A percentile compares a stretch with the other conserved stretches of the same genome.
These are phyloP conservation scores for Carex kokanica DNA, from an alignment of 176 grass and related monocot genomes.

Conservation along the genomic window DNA sequence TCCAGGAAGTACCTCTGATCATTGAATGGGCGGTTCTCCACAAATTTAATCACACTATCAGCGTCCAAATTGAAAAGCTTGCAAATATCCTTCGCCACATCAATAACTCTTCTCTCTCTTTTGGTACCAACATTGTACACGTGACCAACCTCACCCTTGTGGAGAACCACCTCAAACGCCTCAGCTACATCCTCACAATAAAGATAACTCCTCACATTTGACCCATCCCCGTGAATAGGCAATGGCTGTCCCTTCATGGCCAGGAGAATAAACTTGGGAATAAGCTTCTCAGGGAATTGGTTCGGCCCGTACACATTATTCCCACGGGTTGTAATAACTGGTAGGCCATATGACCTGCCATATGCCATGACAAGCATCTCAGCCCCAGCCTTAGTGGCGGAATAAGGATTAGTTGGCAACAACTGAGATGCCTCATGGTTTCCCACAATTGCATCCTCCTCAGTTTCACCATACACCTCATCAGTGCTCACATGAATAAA, in stretches of 20 bases:
- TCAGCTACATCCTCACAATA: conserved; percentile 85
- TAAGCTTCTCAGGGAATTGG: conserved; percentile 88
- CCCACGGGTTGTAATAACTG: conserved; percentile 72
- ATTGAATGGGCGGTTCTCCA: conserved; percentile 84
- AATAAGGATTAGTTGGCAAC: conserved; percentile 80
- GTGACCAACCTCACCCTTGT: conserved; percentile 75
- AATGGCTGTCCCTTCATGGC: conserved; percentile 63
- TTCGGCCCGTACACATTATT: conserved; percentile 79
- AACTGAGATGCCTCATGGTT: conserved; percentile 86
- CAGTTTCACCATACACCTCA: conserved; percentile 86
- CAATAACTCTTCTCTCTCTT: conserved; percentile 78
- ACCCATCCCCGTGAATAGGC: conserved; percentile 80
- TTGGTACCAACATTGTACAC: conserved; percentile 85
- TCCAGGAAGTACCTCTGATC: conserved; percentile 85
- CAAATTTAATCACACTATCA: conserved; percentile 69
- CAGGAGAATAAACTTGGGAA: conserved; percentile 79
- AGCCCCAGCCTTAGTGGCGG: conserved; percentile 79
- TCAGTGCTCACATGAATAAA: conserved; percentile 93
- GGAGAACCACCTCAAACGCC: conserved; percentile 84
- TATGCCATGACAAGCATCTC: conserved; percentile 97
- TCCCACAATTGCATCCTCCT: conserved; percentile 70
- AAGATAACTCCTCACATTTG: conserved; percentile 77
- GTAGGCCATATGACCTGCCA: conserved; percentile 76
- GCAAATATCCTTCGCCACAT: conserved; percentile 85
- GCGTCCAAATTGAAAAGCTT: conserved; percentile 66